Evolutionary conservation across 805 yeast genomes (phyloP).

Genomic region (Danielozyma ontarioensis): DNA sequence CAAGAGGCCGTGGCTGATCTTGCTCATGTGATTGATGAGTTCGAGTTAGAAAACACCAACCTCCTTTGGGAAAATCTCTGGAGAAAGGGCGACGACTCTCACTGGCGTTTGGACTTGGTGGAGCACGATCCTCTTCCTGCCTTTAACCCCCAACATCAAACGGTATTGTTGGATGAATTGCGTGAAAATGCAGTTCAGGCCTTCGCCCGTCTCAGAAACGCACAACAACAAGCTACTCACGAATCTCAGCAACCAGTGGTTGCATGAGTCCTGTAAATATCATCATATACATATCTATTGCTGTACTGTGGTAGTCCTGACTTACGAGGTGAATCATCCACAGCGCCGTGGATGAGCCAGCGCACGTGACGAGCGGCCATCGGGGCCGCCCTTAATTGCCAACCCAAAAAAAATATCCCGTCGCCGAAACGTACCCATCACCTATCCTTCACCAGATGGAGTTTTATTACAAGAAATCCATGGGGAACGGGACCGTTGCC

Average conservation of each 20-base stretch:
- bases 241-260: conserved; percentile 1
- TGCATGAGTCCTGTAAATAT: neutral
- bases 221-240: too few relatives aligned
- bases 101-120: conserved; percentile 62
- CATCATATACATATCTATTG: too few relatives aligned
- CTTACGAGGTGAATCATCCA: too few relatives aligned
- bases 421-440: neutral
- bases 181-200: conserved; percentile 35
- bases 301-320: too few relatives aligned
- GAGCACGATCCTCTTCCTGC: conserved; percentile 57
- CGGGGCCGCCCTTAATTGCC: neutral
- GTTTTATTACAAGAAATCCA: conserved; percentile 29
- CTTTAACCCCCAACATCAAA: conserved; percentile 61
- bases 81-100: conserved; percentile 75
- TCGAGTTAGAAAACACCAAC: conserved; percentile 43
- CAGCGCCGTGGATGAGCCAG: neutral
- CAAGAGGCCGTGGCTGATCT: conserved; percentile 91
- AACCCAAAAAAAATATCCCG: too few relatives aligned
- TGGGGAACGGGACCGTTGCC: conserved; percentile 36
- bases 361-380: neutral
- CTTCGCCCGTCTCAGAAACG: conserved; percentile 21
- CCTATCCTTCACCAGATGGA: too few relatives aligned
- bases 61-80: conserved; percentile 82
- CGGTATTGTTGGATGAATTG: conserved; percentile 59
- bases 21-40: conserved; percentile 60